Base-by-base conservation (phyloP, 1,284 basidiomycete species). In the Ceratobasidium sp. region DNA sequence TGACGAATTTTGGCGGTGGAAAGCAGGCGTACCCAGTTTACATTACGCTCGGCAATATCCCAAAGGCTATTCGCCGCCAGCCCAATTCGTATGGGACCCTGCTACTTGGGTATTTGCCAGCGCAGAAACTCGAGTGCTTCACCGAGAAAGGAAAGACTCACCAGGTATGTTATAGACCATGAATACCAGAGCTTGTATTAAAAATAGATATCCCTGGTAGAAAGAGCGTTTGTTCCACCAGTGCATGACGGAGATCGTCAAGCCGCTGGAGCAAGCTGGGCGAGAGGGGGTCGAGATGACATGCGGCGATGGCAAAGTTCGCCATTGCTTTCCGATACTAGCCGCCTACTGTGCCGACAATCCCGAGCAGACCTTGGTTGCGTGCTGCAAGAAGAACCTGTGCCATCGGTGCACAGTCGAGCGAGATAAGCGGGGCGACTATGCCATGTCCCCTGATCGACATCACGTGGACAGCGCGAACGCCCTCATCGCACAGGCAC, bases 11-110 rank as follows among this genome's bases (percentile, higher is more conserved):
- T 23, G 41, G 27, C 6, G 59, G 78, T 20, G 50, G 62, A 23
- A 77, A 79, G 44, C n/a, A 52, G 20, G 78, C 78, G 0, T 77
- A 60, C 55, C 78, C 78, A 16, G 78, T 79, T 8, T 79, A 79
- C 30, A 12, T 79, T 4, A 70, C 78, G 10, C 23, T 69, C 3
- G 67, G 67, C 23, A 69, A 69, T 7, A 69, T 69, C 33, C 67
- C 67, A 2, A 69, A 69, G 50, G 20, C 52, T 5, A 55, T 55
- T 12, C 52, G 52, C 23, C 20, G 20, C 23, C 20, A 55, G 10
- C 8, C 23, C 52, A 55, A 55, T n/a, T 23, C 3, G 20, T 55
- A 55, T 12, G 20, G 20, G 2, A 23, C 52, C 23, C n/a, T 55
- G 20, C 52, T 55, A 0, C 52, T 55, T 23, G 52, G 20, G 1